Conservation (phyloP, 2,329 filamentous ascomycete species). For the Raffaelea arxii region DNA sequence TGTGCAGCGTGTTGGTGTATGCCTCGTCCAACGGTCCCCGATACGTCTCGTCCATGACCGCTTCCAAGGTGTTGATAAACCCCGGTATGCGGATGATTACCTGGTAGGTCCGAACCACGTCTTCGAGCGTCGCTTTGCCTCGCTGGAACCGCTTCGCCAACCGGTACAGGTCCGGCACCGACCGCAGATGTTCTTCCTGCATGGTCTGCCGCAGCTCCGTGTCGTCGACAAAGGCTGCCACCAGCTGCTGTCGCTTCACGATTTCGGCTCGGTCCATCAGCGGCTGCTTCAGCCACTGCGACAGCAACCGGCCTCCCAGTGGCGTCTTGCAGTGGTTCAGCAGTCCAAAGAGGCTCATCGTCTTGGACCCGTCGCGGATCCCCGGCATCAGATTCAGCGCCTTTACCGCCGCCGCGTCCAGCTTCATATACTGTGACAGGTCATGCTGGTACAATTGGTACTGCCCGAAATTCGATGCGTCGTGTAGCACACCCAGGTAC, state of each 20-base stretch:
- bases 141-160: constrained; percentile 92
- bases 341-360: constrained; percentile 89
- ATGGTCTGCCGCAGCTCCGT: constrained; percentile 90
- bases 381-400: constrained; percentile 97
- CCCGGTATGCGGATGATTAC: constrained; percentile 85
- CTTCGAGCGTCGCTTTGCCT: constrained; percentile 82
- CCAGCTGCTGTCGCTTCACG: constrained; percentile 81
- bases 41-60: constrained; percentile 91
- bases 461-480: constrained; percentile 91
- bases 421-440: constrained; percentile 93
- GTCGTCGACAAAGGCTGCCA: constrained; percentile 87
- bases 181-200: constrained; percentile 90
- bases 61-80: constrained; percentile 80
- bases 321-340: constrained; percentile 98
- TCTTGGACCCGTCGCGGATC: constrained; percentile 88
- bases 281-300: constrained; percentile 97
- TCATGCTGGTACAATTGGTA: constrained; percentile 97
- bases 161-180: constrained; percentile 88
- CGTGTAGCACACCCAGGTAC: constrained; percentile 83
- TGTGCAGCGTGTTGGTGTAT: constrained; percentile 75
- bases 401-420: constrained; percentile 88
- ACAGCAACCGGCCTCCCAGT: constrained; percentile 76
- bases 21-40: constrained; percentile 75
- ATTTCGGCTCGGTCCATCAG: constrained; percentile 83
- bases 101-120: constrained; percentile 92